Percentiles rank a stretch among this genome's conserved stretches.
phyloP scores from a whole-genome alignment of 1,284 basidiomycete species.

The Erythrobasidium hasegawianum region DNA sequence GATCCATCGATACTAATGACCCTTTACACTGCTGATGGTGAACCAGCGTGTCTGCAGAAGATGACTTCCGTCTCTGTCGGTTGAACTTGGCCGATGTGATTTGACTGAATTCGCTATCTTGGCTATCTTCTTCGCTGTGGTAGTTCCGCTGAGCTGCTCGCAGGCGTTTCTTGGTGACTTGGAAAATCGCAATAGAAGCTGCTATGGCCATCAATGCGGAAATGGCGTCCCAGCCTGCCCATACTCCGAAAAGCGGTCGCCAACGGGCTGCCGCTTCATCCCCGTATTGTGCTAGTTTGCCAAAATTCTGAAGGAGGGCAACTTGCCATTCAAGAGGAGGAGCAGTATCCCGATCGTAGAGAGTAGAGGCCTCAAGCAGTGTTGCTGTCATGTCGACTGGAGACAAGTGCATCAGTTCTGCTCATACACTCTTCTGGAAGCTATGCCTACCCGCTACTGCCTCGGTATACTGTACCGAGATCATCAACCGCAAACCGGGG shows the following conservation, averaged over 20 bases:
- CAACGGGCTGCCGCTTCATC: slow-evolving; percentile 6
- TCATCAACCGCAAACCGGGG: not conserved
- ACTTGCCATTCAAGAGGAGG: slow-evolving; percentile 1
- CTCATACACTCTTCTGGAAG: too few species aligned
- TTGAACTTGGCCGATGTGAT: not conserved
- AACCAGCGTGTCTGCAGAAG: not conserved
- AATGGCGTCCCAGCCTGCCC: slow-evolving; percentile 10
- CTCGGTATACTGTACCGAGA: not conserved
- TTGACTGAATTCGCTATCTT: not conserved
- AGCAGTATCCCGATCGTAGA: not conserved
- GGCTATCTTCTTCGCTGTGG: not conserved
- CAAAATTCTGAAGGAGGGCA: slow-evolving; percentile 2
- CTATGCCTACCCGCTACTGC: not conserved
- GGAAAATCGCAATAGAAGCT: not conserved
- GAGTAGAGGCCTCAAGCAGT: not conserved
- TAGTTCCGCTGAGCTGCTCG: not conserved
- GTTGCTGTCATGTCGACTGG: not conserved
- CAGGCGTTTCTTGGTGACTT: not conserved
- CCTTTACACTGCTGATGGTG: not conserved
- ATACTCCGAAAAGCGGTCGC: slow-evolving; percentile 14
- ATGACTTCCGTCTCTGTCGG: not conserved
- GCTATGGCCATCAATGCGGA: not conserved
- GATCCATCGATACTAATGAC: not conserved
- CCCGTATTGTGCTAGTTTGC: not conserved
- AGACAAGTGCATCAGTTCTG: too few species aligned